Conservation (phyloP, 2,329 filamentous ascomycete species). For the Alternaria triticimaculans region DNA sequence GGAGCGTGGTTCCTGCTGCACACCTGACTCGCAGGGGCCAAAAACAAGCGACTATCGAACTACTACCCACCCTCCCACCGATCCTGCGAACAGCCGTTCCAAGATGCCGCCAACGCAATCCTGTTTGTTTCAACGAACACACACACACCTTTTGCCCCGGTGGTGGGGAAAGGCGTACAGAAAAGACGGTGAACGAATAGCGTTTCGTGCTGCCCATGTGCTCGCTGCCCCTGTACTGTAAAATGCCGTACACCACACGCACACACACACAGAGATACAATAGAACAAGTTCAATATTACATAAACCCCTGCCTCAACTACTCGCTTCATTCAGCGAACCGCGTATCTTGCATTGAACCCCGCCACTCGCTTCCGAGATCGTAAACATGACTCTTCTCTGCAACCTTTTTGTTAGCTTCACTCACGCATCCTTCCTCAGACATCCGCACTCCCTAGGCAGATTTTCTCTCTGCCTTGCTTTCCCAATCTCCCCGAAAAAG, state of each 20-base stretch:
- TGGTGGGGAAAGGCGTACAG: background rate
- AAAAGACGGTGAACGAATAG: conserved; percentile 4
- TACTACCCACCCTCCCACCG: background rate
- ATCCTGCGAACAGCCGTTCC: conserved; percentile 18
- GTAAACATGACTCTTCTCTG: background rate
- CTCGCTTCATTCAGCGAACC: background rate
- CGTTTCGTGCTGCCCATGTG: background rate
- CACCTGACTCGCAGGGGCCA: background rate
- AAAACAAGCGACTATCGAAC: background rate
- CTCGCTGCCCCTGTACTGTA: background rate
- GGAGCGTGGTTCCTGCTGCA: background rate
- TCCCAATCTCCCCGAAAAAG: background rate
- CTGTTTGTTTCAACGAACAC: background rate
- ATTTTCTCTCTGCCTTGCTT: background rate
- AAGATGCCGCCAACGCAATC: conserved; percentile 1
- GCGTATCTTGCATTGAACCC: background rate
- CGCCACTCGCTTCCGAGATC: background rate
- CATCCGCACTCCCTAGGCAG: too few species aligned
- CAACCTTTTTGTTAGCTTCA: background rate
- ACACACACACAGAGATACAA: background rate
- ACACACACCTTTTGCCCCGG: background rate
- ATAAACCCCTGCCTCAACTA: background rate
- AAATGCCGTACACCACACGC: background rate
- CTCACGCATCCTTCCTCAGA: background rate
- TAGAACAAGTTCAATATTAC: background rate